phyloP scores from a whole-genome alignment of 129 eudicot species.

The Arctium minus region DNA sequence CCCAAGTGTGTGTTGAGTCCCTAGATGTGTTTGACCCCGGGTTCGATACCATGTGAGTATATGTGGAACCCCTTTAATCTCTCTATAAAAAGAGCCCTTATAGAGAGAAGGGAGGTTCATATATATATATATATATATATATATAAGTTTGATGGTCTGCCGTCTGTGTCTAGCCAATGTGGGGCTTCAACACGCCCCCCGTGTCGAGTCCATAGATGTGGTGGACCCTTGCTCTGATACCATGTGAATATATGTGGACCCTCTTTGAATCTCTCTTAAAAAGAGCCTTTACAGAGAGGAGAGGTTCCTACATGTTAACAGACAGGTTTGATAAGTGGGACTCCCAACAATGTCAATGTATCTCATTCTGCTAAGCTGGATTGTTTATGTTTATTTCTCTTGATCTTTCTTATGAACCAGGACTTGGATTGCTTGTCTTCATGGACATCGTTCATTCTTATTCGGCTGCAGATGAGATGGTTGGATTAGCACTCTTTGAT shows the following conservation, averaged over 20 bases:
- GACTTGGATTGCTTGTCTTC: slow-evolving; percentile 86
- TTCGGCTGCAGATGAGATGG: slow-evolving; percentile 98
- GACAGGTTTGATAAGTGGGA: not conserved
- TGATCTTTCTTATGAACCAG: slow-evolving; percentile 26
- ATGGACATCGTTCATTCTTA: slow-evolving; percentile 93
- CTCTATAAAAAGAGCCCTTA: no score
- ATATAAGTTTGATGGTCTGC: not conserved
- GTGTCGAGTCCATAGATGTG: not conserved
- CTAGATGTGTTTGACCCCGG: not conserved
- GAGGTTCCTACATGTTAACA: not conserved
- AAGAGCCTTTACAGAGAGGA: not conserved
- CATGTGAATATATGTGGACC: not conserved
- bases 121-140: no score
- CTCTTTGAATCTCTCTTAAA: not conserved
- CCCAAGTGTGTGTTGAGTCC: not conserved
- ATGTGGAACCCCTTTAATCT: not conserved
- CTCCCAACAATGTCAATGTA: not conserved
- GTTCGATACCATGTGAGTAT: not conserved
- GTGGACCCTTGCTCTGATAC: not conserved
- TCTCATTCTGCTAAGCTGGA: not conserved
- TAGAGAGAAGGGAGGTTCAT: no score
- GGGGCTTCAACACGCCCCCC: not conserved
- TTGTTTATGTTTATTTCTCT: not conserved
- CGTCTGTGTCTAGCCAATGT: not conserved
- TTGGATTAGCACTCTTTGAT: slow-evolving; percentile 89